Base-by-base conservation (phyloP, 2,329 filamentous ascomycete species). In the Botrytis medusae region DNA sequence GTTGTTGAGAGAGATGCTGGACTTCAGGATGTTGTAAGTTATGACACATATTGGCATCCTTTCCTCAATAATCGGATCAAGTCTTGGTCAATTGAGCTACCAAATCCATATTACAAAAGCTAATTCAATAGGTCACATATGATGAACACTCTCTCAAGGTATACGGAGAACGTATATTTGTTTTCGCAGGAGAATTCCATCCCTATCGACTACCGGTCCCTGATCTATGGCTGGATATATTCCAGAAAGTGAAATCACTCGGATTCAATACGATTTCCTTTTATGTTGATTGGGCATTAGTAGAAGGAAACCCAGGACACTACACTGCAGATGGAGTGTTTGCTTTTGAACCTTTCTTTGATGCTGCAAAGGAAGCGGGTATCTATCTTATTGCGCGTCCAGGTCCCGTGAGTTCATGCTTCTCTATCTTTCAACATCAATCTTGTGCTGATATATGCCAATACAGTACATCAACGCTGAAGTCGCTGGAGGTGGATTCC, bases 201-300 rank as follows among this genome's bases (percentile, higher is more conserved):
- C 88, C 89, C 0, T 91, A 86, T 69, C 76, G 88, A 77, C 82
- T 91, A 1, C 89, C 90, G 1, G 89, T 91, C 1, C 86, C 88
- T 4, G 84, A 84, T 65, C 83, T 92, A 7, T 91, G 90, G 84
- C 84, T 92, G 14, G 93, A 95, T 76, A 80, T 95, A 2, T 91
- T 97, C 77, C 91, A 96, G 78, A 97, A 97, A 82, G 89, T 95
- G 81, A 94, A 92, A 81, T 91, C 92, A 0, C 83, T 94, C 1
- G 93, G 93, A 0, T 95, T 94, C 83, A 95, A 92, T 77, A 87
- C 89, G 62, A 91, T 95, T 1, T 94, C 92, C 0, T 94, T 95
- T 81, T 95, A 95, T 78, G 85, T 91, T 10, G 87, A 94, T 77
- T 97, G 93, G 93, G 92, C 91, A 4, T 83, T 95, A 3, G 81